These are phyloP conservation scores for Colletotrichum zoysiae DNA, from an alignment of 2,329 filamentous ascomycete species.

Conservation along the genomic window DNA sequence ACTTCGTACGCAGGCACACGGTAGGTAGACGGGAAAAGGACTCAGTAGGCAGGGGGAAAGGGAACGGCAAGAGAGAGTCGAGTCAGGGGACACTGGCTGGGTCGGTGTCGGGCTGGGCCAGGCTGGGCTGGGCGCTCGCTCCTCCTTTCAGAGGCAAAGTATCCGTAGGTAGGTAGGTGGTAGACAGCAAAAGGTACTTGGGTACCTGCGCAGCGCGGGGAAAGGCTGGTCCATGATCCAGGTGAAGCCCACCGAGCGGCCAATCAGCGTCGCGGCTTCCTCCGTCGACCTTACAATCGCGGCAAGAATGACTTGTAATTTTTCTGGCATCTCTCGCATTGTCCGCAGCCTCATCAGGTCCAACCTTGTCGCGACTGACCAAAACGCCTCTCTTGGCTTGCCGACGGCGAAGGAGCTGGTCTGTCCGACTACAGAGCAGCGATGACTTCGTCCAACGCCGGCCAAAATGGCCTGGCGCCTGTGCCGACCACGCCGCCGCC, in stretches of 20 bases:
- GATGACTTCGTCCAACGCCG: conserved; percentile 71
- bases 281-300: conserved; percentile 41
- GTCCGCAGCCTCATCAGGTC: conserved; percentile 34
- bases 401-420: conserved; percentile 65
- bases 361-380: conserved; percentile 40
- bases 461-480: conserved; percentile 49
- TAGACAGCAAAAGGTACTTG: conserved; percentile 19
- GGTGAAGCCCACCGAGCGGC: conserved; percentile 35
- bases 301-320: conserved; percentile 39
- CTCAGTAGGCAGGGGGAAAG: conserved; percentile 1
- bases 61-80: neutral
- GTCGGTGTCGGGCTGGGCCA: conserved; percentile 1
- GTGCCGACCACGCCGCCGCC: conserved; percentile 44
- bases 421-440: conserved; percentile 62
- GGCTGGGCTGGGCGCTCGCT: conserved; percentile 14
- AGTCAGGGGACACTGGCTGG: neutral
- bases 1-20: too few relatives aligned
- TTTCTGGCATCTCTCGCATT: conserved; percentile 42
- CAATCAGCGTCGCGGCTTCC: conserved; percentile 34
- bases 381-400: conserved; percentile 40
- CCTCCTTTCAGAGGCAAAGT: conserved; percentile 10
- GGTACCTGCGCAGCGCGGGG: conserved; percentile 41
- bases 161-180: too few relatives aligned
- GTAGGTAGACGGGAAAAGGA: neutral
- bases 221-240: conserved; percentile 33